Evolutionary conservation across 495 filamentous ascomycete species (phyloP).

Genomic region (Daldinia caldariorum): DNA sequence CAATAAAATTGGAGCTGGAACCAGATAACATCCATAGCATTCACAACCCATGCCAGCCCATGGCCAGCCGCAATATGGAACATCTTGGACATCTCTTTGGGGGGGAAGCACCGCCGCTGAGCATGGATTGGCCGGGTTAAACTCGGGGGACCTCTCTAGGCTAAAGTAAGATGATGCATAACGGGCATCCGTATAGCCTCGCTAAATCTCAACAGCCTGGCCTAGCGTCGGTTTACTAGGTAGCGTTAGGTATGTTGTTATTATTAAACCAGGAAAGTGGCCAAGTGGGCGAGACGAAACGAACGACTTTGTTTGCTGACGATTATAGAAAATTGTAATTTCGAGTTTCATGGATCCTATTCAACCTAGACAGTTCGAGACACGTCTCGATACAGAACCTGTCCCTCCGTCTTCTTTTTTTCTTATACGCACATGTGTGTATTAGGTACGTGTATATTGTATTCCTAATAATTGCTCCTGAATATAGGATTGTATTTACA

Average conservation of each 20-base stretch:
- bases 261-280: slow-evolving; percentile 5
- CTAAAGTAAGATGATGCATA: slow-evolving; percentile 47
- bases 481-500: too few relatives aligned
- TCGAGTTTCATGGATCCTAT: background rate
- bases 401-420: background rate
- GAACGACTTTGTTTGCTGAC: background rate
- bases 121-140: slow-evolving; percentile 49
- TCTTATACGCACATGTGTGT: background rate
- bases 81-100: slow-evolving; percentile 10
- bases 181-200: slow-evolving; percentile 41
- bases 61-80: slow-evolving; percentile 39
- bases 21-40: background rate
- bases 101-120: slow-evolving; percentile 13
- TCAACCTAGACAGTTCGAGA: slow-evolving; percentile 6
- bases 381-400: background rate
- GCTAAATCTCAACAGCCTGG: slow-evolving; percentile 41
- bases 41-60: background rate
- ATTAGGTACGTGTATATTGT: background rate
- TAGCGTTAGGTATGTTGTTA: slow-evolving; percentile 10
- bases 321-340: background rate
- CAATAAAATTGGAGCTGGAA: slow-evolving; percentile 36
- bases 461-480: background rate
- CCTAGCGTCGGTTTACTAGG: slow-evolving; percentile 14
- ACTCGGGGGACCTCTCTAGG: slow-evolving; percentile 44
- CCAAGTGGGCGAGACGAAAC: slow-evolving; percentile 1